Conservation (phyloP, 2,329 filamentous ascomycete species). For the Phialemoniopsis sp. region DNA sequence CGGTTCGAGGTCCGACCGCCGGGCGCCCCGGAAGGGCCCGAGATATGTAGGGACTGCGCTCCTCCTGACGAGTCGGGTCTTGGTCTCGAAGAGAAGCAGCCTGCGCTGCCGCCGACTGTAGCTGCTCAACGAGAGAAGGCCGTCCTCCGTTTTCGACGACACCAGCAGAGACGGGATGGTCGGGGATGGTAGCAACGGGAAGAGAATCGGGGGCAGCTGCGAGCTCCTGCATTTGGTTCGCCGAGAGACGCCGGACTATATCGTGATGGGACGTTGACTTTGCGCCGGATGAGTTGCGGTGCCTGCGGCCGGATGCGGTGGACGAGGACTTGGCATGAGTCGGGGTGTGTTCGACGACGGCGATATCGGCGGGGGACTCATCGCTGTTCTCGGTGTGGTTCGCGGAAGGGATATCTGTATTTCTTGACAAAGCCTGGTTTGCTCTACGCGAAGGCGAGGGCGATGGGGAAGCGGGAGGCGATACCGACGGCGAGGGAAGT, state of each 20-base stretch:
- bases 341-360: too few relatives aligned
- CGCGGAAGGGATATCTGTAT: too few relatives aligned
- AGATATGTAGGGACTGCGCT: too few relatives aligned
- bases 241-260: slow-evolving; percentile 49
- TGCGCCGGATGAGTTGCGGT: slow-evolving; percentile 18
- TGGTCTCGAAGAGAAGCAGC: slow-evolving; percentile 20
- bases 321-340: not conserved
- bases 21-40: slow-evolving; percentile 18
- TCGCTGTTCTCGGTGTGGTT: too few relatives aligned
- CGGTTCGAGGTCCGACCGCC: slow-evolving; percentile 25
- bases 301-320: slow-evolving; percentile 4
- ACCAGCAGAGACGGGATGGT: slow-evolving; percentile 30
- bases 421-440: not conserved
- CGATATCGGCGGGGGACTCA: too few relatives aligned
- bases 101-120: slow-evolving; percentile 17
- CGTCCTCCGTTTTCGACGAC: slow-evolving; percentile 25
- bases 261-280: slow-evolving; percentile 29
- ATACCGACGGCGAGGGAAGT: too few relatives aligned
- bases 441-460: not conserved
- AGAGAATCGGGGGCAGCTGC: slow-evolving; percentile 54
- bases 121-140: slow-evolving; percentile 25
- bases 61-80: slow-evolving; percentile 11
- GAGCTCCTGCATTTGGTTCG: slow-evolving; percentile 54
- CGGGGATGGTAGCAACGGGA: slow-evolving; percentile 43
- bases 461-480: too few relatives aligned